These are phyloP conservation scores for Phytophthora foliorum DNA, from an alignment of 352 stramenopile genomes.

Conservation along the genomic window DNA sequence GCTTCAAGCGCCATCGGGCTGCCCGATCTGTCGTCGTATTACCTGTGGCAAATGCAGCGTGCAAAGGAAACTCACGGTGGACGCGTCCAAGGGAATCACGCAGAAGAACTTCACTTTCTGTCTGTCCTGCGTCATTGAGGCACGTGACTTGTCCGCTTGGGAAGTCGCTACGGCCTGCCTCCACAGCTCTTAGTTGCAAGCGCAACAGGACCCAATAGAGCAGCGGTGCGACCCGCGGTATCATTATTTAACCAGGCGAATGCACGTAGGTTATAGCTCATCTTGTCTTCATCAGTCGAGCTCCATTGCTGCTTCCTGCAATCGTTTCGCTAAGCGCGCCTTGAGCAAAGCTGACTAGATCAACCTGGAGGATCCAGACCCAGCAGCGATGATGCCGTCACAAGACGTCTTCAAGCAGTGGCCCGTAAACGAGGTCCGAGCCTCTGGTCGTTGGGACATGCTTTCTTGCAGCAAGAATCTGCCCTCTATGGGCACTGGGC, in stretches of 20 bases:
- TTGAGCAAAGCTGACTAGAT: background rate
- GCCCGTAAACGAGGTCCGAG: background rate
- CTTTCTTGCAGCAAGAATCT: background rate
- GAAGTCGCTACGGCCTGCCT: slow-evolving; percentile 49
- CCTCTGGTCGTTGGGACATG: background rate
- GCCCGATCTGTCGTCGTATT: slow-evolving; percentile 36
- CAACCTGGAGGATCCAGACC: too few species aligned
- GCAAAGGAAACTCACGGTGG: slow-evolving; percentile 50
- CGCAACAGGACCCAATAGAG: slow-evolving; percentile 10
- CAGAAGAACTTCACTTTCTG: slow-evolving; percentile 64
- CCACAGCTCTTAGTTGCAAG: background rate
- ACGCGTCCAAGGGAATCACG: slow-evolving; percentile 43
- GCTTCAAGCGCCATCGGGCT: slow-evolving; percentile 26
- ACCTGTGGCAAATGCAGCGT: slow-evolving; percentile 58
- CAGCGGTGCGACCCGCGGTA: background rate
- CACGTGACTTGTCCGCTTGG: slow-evolving; percentile 49
- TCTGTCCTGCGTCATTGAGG: slow-evolving; percentile 58
- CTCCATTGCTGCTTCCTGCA: background rate
- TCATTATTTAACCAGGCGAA: slow-evolving; percentile 26
- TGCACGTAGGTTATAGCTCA: background rate
- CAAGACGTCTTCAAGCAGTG: background rate
- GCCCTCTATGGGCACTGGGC: too few species aligned
- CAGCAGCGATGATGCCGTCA: background rate
- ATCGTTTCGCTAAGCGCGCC: slow-evolving; percentile 21
- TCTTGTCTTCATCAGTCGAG: too few species aligned